phyloP scores from a whole-genome alignment of 805 yeast genomes.

The Nakazawaea populi region DNA sequence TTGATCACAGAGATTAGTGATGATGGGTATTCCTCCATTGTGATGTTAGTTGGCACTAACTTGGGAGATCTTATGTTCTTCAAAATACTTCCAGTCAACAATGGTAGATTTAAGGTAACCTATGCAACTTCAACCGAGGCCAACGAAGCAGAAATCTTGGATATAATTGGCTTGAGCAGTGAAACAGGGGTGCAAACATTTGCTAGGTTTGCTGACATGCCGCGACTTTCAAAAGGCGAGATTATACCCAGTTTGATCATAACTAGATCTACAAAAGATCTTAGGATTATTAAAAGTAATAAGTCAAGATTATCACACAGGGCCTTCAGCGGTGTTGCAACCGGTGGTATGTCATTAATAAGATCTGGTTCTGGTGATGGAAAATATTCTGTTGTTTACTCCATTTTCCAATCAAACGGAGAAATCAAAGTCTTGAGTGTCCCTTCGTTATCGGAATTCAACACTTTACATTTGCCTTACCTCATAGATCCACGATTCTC shows the following conservation, averaged over 20 bases:
- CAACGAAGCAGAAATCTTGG: constrained; percentile 45
- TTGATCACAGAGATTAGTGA: constrained; percentile 63
- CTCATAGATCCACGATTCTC: constrained; percentile 33
- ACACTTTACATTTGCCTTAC: constrained; percentile 39
- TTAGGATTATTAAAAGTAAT: constrained; percentile 57
- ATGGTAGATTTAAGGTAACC: constrained; percentile 56
- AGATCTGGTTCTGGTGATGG: constrained; percentile 16
- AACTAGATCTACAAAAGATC: constrained; percentile 49
- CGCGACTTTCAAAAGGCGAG: constrained; percentile 54
- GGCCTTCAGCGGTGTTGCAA: constrained; percentile 40
- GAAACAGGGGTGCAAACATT: constrained; percentile 57
- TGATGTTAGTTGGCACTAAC: constrained; percentile 72
- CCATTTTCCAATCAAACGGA: constrained; percentile 21
- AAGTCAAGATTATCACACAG: constrained; percentile 60
- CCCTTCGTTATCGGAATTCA: constrained; percentile 59
- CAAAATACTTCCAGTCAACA: constrained; percentile 55
- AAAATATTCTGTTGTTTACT: constrained; percentile 22
- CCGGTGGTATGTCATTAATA: constrained; percentile 46
- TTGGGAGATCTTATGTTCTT: constrained; percentile 64
- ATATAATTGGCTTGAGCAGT: constrained; percentile 53
- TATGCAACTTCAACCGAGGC: constrained; percentile 42
- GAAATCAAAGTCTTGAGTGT: constrained; percentile 33
- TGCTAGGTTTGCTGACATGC: constrained; percentile 56
- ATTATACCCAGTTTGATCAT: constrained; percentile 58
- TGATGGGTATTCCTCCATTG: constrained; percentile 66